Evolutionary conservation across 345 rosid species (phyloP).

Genomic region (Eucalyptus dawsonii): DNA sequence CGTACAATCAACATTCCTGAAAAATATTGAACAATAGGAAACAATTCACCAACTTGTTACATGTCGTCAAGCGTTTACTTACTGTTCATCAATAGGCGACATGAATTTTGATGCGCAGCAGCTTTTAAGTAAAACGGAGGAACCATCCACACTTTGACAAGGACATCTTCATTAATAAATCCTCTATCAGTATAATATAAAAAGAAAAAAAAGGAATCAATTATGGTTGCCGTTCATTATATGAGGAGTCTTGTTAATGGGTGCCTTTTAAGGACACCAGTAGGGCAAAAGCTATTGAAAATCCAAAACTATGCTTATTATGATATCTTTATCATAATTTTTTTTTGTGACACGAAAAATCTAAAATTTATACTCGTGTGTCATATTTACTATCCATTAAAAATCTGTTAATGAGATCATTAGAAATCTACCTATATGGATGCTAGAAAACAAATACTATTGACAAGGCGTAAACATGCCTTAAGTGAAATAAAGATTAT

Average conservation of each 20-base stretch:
- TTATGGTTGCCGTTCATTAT: not conserved
- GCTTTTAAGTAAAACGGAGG: not conserved
- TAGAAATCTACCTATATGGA: too few species aligned
- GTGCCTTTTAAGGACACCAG: not conserved
- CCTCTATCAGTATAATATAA: not conserved
- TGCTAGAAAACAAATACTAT: too few species aligned
- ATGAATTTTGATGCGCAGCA: accelerated
- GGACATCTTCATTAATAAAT: not conserved
- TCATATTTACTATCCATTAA: too few species aligned
- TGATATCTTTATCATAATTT: accelerated
- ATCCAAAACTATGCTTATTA: too few species aligned
- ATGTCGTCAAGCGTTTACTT: not conserved
- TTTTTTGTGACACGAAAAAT: too few species aligned
- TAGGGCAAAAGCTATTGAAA: not conserved
- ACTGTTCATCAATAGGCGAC: not conserved
- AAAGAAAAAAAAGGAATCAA: not conserved
- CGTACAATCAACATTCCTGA: not conserved
- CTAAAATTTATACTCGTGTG: accelerated
- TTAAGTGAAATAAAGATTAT: too few species aligned
- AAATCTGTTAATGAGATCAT: accelerated
- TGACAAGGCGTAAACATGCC: too few species aligned
- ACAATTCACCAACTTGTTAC: not conserved
- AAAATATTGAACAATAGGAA: not conserved
- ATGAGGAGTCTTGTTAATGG: not conserved
- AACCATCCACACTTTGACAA: not conserved